Conservation (phyloP, 208 protist genomes). For the Acanthamoeba lenticulata region DNA sequence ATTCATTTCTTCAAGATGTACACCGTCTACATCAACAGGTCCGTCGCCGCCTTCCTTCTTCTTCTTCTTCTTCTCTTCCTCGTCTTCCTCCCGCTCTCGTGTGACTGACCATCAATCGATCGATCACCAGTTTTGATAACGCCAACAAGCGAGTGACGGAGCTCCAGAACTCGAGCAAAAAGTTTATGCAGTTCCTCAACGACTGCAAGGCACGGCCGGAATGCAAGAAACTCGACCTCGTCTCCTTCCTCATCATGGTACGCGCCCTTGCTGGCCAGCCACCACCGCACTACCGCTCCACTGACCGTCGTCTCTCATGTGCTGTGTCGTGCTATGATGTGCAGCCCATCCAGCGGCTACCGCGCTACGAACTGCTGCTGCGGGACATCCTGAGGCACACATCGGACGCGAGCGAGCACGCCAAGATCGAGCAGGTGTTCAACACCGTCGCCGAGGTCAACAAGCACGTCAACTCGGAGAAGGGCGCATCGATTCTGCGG, state of each 20-base stretch:
- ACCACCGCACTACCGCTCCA: not conserved
- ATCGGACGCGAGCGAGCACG: constrained; percentile 20
- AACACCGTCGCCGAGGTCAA: constrained; percentile 34
- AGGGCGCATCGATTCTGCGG: not conserved
- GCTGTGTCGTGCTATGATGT: not conserved
- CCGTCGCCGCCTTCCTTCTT: not conserved
- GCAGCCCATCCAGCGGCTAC: constrained; percentile 59
- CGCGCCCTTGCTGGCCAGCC: not conserved
- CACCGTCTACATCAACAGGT: constrained; percentile 59
- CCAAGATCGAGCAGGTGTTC: constrained; percentile 42
- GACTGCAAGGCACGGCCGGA: constrained; percentile 49
- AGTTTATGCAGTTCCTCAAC: constrained; percentile 57
- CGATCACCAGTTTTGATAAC: constrained; percentile 10
- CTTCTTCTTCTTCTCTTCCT: not conserved
- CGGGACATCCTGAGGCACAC: constrained; percentile 23
- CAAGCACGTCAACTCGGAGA: constrained; percentile 49
- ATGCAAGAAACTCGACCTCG: constrained; percentile 52
- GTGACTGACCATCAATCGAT: not conserved
- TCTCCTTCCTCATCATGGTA: constrained; percentile 58
- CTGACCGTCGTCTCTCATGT: not conserved
- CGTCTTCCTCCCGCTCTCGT: not conserved
- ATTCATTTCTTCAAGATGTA: constrained; percentile 71
- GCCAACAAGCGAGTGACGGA: constrained; percentile 59
- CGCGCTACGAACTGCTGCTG: constrained; percentile 62
- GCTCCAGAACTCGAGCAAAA: constrained; percentile 42